These are phyloP conservation scores for Grosmannia serpens DNA, from an alignment of 2,329 filamentous ascomycete genomes.

Conservation along the genomic window DNA sequence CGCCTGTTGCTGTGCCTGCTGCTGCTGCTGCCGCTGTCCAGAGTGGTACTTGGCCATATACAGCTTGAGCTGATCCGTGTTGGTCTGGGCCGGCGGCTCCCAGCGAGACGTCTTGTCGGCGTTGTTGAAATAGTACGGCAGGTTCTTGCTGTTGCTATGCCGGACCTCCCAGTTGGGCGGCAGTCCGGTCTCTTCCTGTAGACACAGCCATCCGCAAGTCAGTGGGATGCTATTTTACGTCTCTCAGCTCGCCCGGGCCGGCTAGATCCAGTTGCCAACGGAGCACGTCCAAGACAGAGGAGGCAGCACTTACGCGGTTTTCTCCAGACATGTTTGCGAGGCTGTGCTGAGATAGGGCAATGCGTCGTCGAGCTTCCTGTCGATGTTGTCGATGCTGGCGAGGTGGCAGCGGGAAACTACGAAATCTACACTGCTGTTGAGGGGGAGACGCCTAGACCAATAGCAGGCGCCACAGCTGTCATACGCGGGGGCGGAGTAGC, in stretches of 20 bases:
- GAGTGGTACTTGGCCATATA: conserved; percentile 91
- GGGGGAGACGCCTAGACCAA: neutral
- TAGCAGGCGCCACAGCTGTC: neutral
- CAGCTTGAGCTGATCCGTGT: conserved; percentile 82
- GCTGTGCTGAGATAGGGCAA: neutral
- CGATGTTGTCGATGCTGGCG: neutral
- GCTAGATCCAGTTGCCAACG: neutral
- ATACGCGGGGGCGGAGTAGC: neutral
- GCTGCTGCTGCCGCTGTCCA: conserved; percentile 22
- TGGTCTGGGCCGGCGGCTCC: conserved; percentile 82
- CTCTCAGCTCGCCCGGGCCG: neutral
- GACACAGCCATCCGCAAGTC: neutral
- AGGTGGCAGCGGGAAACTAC: neutral
- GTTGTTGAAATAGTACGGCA: conserved; percentile 97
- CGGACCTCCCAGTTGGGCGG: conserved; percentile 89
- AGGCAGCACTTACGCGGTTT: conserved; percentile 2
- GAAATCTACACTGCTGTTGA: neutral
- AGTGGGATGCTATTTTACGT: neutral
- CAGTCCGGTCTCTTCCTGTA: conserved; percentile 63
- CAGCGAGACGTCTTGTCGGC: conserved; percentile 80
- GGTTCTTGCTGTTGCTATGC: conserved; percentile 95
- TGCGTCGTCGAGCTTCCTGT: neutral
- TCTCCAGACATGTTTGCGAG: conserved; percentile 3
- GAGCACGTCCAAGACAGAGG: neutral
- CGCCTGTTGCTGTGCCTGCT: conserved; percentile 12